Evolutionary conservation across 202 grass and related monocot species (phyloP).

Genomic region (Eragrostis tef): DNA sequence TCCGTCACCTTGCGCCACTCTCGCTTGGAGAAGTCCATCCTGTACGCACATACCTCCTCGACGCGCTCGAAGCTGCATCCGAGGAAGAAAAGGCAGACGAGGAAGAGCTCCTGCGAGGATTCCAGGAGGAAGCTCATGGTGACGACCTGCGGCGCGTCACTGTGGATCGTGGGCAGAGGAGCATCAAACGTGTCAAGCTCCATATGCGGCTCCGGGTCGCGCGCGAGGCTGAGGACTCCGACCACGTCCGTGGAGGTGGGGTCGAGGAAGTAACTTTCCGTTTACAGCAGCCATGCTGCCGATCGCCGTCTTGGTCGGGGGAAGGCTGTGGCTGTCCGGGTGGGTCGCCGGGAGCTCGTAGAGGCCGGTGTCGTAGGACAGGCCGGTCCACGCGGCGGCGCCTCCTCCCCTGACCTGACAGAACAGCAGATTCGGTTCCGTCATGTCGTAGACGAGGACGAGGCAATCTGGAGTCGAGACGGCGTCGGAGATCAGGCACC

Average conservation of each 20-base stretch:
- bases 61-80: background rate
- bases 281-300: background rate
- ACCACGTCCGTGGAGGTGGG: fast-evolving
- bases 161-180: background rate
- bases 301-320: background rate
- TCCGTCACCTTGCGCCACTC: background rate
- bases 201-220: background rate
- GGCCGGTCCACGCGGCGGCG: background rate
- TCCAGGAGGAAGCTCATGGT: background rate
- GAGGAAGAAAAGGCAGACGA: background rate
- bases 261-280: background rate
- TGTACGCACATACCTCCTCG: background rate
- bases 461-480: background rate
- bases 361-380: background rate
- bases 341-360: background rate
- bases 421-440: background rate
- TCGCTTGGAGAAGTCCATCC: background rate
- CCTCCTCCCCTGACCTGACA: background rate
- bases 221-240: background rate
- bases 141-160: background rate
- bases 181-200: background rate
- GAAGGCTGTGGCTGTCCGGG: background rate
- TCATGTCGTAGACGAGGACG: background rate
- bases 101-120: background rate
- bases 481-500: background rate